Evolutionary conservation across 306 rosid genomes (phyloP), one percentile per base, ranked within the genome.

Genomic region (Styphnolobium japonicum): DNA sequence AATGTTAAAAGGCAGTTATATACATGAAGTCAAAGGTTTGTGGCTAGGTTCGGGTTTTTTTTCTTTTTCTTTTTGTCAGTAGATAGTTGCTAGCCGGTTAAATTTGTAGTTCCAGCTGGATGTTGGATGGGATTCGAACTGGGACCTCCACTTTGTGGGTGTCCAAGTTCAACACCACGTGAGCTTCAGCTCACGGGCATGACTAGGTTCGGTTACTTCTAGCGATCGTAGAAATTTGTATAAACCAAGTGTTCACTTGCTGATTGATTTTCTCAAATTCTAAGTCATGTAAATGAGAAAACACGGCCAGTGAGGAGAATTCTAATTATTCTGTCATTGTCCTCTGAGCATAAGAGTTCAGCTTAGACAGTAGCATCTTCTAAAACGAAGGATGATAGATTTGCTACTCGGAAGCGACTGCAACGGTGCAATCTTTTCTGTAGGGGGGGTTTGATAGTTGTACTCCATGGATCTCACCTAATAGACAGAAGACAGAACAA

Each of bases 401-500:
- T 73, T 67, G 23, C 52, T 42, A 58, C 52, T 71, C 31, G 9
- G 62, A 46, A 22, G 23, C 40, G 4, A 37, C 15, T 49, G 70
- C 37, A 42, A 52, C 39, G 31, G 61, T 29, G 61, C 53, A 64
- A 64, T 70, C 11, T 22, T 64, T 53, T 64, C 37, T 65, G 12
- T 27, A 16, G 14, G 23, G 14, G 23, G 77, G 29, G 10, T 11
- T 37, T n/a, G 23, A 52, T n/a, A n/a, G 81, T 64, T 48, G 37
- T 43, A 18, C 57, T 79, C 51, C 71, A n/a, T 60, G 42, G 77
- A 70, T 58, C 27, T 58, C 23, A 60, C 43, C 65, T 33, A 15
- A 62, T 15, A 22, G 10, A 70, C 9, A 55, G 27, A 75, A 76
- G 37, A 69, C 23, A 27, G 52, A 63, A 57, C 62, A 76, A 77